phyloP scores from a whole-genome alignment of 805 yeast species.

The Lachancea dasiensis region DNA sequence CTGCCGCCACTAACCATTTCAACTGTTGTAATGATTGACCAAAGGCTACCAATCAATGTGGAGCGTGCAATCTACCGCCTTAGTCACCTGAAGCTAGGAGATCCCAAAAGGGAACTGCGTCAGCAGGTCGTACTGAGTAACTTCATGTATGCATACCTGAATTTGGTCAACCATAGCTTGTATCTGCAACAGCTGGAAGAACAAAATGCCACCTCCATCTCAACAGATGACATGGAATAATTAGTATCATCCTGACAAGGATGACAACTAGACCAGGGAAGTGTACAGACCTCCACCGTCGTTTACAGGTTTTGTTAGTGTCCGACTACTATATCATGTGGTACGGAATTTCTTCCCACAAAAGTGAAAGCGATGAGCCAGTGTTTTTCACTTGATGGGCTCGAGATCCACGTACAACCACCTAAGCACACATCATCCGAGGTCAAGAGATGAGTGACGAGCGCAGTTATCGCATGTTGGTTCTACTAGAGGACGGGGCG shows the following conservation, averaged over 20 bases:
- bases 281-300: no score
- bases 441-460: slow-evolving; percentile 17
- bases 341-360: slow-evolving; percentile 3
- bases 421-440: neutral
- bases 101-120: slow-evolving; percentile 81
- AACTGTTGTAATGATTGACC: slow-evolving; percentile 73
- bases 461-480: slow-evolving; percentile 27
- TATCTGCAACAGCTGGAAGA: slow-evolving; percentile 60
- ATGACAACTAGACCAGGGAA: no score
- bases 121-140: slow-evolving; percentile 92
- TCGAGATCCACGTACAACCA: slow-evolving; percentile 18
- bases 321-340: no score
- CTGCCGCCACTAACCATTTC: slow-evolving; percentile 74
- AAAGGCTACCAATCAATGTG: slow-evolving; percentile 87
- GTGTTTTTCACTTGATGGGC: slow-evolving; percentile 1
- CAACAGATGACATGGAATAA: no score
- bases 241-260: no score
- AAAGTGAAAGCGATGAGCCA: slow-evolving; percentile 3
- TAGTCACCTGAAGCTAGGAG: slow-evolving; percentile 89
- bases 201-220: no score
- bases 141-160: slow-evolving; percentile 96
- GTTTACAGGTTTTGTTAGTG: no score
- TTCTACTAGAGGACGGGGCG: slow-evolving; percentile 27
- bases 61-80: slow-evolving; percentile 92
- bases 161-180: slow-evolving; percentile 85